Evolutionary conservation across 2,329 filamentous ascomycete genomes (phyloP).

Genomic region (Cercospora sojina): DNA sequence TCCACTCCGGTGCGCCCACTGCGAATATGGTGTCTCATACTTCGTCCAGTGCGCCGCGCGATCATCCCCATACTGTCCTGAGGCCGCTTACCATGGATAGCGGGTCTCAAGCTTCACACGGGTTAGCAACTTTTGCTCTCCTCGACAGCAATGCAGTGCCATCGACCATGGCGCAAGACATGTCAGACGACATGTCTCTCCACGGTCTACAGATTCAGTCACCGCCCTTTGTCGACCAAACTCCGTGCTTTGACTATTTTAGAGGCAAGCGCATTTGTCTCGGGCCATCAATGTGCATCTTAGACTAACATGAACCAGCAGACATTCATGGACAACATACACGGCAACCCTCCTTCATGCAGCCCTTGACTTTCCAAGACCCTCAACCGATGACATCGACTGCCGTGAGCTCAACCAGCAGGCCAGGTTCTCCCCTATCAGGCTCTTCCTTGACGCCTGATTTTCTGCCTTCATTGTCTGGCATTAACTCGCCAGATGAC

Average conservation of each 20-base stretch:
- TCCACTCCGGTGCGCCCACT: background rate
- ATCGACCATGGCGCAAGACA: background rate
- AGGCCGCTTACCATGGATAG: background rate
- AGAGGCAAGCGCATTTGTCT: background rate
- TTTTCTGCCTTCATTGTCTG: background rate
- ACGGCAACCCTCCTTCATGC: background rate
- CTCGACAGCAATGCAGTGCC: background rate
- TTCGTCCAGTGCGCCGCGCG: background rate
- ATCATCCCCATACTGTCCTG: background rate
- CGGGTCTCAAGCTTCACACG: background rate
- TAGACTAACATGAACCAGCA: background rate
- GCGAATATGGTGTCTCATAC: background rate
- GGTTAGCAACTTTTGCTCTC: background rate
- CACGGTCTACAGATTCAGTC: conserved; percentile 2
- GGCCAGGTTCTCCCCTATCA: background rate
- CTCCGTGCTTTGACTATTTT: conserved; percentile 7
- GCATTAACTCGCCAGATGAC: background rate
- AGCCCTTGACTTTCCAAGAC: conserved; percentile 1
- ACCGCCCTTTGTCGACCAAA: background rate
- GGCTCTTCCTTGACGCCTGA: background rate
- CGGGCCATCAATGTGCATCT: background rate
- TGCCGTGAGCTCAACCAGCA: background rate
- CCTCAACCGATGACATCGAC: conserved; percentile 2
- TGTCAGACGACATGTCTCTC: background rate
- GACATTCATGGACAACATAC: background rate